Evolutionary conservation across 2,329 filamentous ascomycete genomes (phyloP).

Genomic region (Basipetospora chlamydospora): DNA sequence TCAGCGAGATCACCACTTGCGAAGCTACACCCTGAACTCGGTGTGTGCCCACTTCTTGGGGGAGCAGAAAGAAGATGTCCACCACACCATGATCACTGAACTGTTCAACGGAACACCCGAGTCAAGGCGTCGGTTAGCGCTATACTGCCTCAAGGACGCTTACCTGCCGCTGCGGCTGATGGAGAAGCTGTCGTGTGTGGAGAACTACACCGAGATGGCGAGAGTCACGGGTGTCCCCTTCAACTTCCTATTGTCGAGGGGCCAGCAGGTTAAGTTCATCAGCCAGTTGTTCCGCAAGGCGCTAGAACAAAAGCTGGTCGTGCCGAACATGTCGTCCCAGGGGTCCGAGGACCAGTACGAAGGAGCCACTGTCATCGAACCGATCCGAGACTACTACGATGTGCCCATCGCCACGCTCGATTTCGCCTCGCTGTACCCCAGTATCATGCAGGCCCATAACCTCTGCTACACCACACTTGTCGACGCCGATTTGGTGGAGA

Average conservation of each 20-base stretch:
- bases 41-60: slow-evolving; percentile 89
- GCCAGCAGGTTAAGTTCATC: slow-evolving; percentile 95
- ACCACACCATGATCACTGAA: slow-evolving; percentile 98
- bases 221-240: slow-evolving; percentile 98
- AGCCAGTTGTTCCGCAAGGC: slow-evolving; percentile 95
- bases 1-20: slow-evolving; percentile 83
- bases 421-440: slow-evolving; percentile 96
- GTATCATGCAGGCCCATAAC: slow-evolving; percentile 98
- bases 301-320: slow-evolving; percentile 80
- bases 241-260: slow-evolving; percentile 80
- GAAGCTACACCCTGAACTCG: slow-evolving; percentile 95
- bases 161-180: slow-evolving; percentile 88
- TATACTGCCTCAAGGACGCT: slow-evolving; percentile 96
- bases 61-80: slow-evolving; percentile 97
- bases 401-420: slow-evolving; percentile 92
- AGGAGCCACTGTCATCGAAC: slow-evolving; percentile 96
- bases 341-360: slow-evolving; percentile 79
- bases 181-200: slow-evolving; percentile 96
- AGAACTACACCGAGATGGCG: slow-evolving; percentile 99
- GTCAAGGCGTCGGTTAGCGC: slow-evolving; percentile 73
- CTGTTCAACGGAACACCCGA: slow-evolving; percentile 93
- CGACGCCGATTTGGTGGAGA: slow-evolving; percentile 61
- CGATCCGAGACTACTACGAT: slow-evolving; percentile 82
- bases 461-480: slow-evolving; percentile 92
- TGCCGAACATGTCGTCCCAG: slow-evolving; percentile 68